These are phyloP conservation scores for Fagus sylvatica DNA, from an alignment of 306 rosid species.

Conservation along the genomic window DNA sequence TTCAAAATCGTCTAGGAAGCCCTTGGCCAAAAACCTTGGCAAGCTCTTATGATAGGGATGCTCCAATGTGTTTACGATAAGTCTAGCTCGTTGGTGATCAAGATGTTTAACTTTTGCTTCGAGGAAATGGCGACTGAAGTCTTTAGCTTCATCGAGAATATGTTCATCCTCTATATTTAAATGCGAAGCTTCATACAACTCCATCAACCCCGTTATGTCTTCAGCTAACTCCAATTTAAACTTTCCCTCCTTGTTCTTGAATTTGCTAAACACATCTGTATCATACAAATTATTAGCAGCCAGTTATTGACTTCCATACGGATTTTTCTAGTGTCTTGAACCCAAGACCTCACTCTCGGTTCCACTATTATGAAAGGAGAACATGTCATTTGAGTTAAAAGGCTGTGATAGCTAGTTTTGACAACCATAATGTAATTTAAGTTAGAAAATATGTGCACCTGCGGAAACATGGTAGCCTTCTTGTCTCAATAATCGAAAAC, in stretches of 20 bases:
- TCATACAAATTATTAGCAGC: no score
- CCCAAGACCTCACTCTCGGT: no score
- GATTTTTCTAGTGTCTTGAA: no score
- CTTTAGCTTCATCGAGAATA: conserved; percentile 34
- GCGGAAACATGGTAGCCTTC: conserved; percentile 26
- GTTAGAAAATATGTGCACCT: background rate
- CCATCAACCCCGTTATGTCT: conserved; percentile 33
- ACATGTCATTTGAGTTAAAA: no score
- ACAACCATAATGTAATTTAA: no score
- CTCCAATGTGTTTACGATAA: conserved; percentile 36
- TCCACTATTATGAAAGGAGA: no score
- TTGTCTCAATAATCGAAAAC: conserved; percentile 42
- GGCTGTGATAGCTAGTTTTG: no score
- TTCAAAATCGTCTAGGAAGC: conserved; percentile 21
- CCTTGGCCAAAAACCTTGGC: conserved; percentile 41
- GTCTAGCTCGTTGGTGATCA: conserved; percentile 8
- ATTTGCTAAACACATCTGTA: conserved; percentile 22
- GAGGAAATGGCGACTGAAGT: conserved; percentile 17
- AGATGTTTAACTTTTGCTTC: background rate
- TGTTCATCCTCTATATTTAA: conserved; percentile 31
- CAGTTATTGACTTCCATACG: no score
- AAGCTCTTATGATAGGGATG: conserved; percentile 62
- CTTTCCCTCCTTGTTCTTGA: conserved; percentile 30
- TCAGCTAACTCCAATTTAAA: background rate
- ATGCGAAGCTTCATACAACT: conserved; percentile 43